Conservation (phyloP, 257 asterid species). For the Gentiana macrophylla region DNA sequence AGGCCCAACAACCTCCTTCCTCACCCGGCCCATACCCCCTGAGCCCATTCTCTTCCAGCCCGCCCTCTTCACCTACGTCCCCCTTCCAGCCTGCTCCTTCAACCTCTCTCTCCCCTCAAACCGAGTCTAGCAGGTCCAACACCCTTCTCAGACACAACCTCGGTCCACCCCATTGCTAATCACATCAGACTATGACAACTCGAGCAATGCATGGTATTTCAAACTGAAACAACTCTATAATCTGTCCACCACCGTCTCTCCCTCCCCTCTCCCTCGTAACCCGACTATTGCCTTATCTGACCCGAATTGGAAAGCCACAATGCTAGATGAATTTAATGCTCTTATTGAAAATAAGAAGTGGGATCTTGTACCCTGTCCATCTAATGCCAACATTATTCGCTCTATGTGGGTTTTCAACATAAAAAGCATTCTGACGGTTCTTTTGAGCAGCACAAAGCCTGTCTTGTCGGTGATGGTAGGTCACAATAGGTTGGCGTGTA, state of each 20-base stretch:
- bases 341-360: background rate
- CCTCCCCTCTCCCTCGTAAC: background rate
- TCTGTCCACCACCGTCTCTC: background rate
- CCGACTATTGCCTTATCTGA: background rate
- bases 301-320: background rate
- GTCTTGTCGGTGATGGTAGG: too few relatives aligned
- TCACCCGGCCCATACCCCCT: too few relatives aligned
- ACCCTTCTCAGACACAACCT: background rate
- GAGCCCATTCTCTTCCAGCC: background rate
- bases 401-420: too few relatives aligned
- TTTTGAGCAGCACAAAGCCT: too few relatives aligned
- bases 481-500: too few relatives aligned
- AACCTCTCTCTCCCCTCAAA: background rate
- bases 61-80: too few relatives aligned
- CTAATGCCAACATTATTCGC: too few relatives aligned
- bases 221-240: background rate
- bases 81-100: background rate
- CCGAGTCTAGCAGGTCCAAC: background rate
- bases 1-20: too few relatives aligned
- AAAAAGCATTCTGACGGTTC: too few relatives aligned
- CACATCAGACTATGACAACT: too few relatives aligned
- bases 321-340: background rate
- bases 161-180: too few relatives aligned
- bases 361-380: too few relatives aligned
- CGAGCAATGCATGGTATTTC: background rate